Base-by-base conservation (phyloP, 495 filamentous ascomycete genomes). In the Pseudevernia furfuracea region DNA sequence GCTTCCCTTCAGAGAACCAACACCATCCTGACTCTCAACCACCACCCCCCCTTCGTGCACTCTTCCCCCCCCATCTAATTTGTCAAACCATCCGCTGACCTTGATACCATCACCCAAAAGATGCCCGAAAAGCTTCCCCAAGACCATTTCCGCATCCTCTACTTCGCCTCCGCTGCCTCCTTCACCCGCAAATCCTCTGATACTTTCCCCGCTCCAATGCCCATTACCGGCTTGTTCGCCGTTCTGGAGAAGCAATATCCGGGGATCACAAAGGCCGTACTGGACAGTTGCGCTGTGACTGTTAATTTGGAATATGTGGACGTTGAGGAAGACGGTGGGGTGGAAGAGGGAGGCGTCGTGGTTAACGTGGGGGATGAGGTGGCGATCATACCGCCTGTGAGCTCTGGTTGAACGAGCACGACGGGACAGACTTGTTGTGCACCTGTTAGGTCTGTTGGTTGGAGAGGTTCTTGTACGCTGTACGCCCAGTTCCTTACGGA, bases 331-430 rank as follows among this genome's bases (percentile, higher is more conserved):
- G 67, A 72, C 49, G 74, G 77, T 49, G 69, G 73, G 28, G 72
- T 72, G 10, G 71, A 73, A 0, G 71, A 73, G 41, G 69, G 61
- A 58, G 64, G 52, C 3, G 69, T 74, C 9, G 73, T 87, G 52
- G 90, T 98, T 65, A 71, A 86, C 62, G 83, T 80, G 28, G 92
- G 91, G 23, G 89, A 94, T 69, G 94, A 98, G 75, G 91, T 97
- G 55, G 95, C 88, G 15, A 87, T 98, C 55, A 97, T 98, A 66
- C 94, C 94, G 38, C 94, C 94, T n/a, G 94, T 97, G 59, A 97
- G 94, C 79, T 89, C 88, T 44, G 90, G 90, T 28, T 87, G 38
- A 65, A 34, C 28, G 7, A 21, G 19, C 3, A 44, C 15, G 41
- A n/a, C n/a, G n/a, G n/a, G n/a, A n/a, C n/a, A n/a, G n/a, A n/a